Conservation (phyloP, 768 basidiomycete genomes). For the Asterophora parasitica region DNA sequence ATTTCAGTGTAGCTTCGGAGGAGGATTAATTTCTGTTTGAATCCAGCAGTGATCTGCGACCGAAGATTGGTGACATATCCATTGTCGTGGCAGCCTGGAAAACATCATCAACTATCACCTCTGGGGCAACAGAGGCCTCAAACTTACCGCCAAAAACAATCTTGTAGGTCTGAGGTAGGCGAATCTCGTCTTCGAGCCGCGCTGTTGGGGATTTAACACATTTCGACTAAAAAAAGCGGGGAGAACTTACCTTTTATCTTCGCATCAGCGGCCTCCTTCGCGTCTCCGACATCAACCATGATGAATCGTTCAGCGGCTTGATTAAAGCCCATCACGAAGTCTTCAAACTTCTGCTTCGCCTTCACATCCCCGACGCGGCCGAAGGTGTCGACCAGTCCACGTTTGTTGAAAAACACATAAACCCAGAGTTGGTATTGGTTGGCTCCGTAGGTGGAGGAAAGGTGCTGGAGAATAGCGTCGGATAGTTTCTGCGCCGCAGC, state of each 20-base stretch:
- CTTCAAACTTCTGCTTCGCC: constrained; percentile 47
- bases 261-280: constrained; percentile 71
- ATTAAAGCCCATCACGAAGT: constrained; percentile 67
- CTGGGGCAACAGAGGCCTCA: constrained; percentile 1
- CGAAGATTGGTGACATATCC: constrained; percentile 62
- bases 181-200: constrained; percentile 57
- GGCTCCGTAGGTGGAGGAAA: constrained; percentile 28
- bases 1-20: constrained; percentile 60
- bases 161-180: constrained; percentile 58
- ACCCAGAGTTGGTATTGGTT: constrained; percentile 54
- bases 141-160: constrained; percentile 61
- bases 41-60: constrained; percentile 61
- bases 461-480: constrained; percentile 33
- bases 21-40: constrained; percentile 58
- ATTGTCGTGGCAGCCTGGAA: constrained; percentile 65
- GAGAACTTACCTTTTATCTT: constrained; percentile 60
- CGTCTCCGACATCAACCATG: constrained; percentile 65
- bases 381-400: constrained; percentile 51
- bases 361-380: constrained; percentile 31
- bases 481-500: constrained; percentile 47
- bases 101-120: constrained; percentile 1
- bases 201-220: constrained; percentile 26
- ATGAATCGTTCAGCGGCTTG: constrained; percentile 62
- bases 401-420: constrained; percentile 60
- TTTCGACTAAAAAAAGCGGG: constrained; percentile 1